Percentiles rank a stretch among this genome's conserved stretches.
Conservation (phyloP, 352 stramenopile species). For the Pythium brassicae region DNA sequence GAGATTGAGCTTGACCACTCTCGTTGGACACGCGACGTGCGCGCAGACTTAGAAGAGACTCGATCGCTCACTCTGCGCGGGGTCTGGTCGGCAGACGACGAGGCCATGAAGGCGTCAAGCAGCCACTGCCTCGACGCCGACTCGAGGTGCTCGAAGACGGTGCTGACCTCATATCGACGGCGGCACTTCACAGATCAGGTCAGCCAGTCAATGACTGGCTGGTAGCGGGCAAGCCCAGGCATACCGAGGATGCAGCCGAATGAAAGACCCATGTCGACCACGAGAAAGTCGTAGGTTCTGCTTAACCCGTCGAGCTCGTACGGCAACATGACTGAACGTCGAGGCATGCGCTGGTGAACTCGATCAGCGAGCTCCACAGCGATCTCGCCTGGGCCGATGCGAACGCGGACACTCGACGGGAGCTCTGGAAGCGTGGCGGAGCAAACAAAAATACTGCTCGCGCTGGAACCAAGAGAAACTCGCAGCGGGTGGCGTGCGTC, state of each 20-base stretch:
- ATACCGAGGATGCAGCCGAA: constrained; percentile 28
- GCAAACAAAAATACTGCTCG: not conserved
- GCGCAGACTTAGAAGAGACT: not conserved
- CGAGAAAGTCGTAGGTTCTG: constrained; percentile 17
- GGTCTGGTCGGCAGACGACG: not conserved
- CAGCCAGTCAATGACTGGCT: constrained; percentile 18
- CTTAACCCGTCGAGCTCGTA: constrained; percentile 20
- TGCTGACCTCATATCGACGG: constrained; percentile 8
- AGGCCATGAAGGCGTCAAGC: constrained; percentile 14
- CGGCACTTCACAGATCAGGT: constrained; percentile 3
- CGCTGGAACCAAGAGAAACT: not conserved
- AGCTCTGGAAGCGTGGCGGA: not conserved
- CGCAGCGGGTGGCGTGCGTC: constrained; percentile 1
- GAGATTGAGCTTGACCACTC: not conserved
- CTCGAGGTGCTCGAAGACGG: not conserved
- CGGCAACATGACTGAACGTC: constrained; percentile 9
- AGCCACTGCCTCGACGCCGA: not conserved
- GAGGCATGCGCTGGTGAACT: not conserved
- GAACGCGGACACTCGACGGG: not conserved
- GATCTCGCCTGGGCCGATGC: not conserved
- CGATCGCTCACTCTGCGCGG: not conserved
- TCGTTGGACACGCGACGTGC: not conserved
- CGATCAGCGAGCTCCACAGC: not conserved
- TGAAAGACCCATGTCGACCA: constrained; percentile 23
- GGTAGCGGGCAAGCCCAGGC: constrained; percentile 17